Base-by-base conservation (phyloP, 2,329 filamentous ascomycete genomes). In the Aphanocladium album region DNA sequence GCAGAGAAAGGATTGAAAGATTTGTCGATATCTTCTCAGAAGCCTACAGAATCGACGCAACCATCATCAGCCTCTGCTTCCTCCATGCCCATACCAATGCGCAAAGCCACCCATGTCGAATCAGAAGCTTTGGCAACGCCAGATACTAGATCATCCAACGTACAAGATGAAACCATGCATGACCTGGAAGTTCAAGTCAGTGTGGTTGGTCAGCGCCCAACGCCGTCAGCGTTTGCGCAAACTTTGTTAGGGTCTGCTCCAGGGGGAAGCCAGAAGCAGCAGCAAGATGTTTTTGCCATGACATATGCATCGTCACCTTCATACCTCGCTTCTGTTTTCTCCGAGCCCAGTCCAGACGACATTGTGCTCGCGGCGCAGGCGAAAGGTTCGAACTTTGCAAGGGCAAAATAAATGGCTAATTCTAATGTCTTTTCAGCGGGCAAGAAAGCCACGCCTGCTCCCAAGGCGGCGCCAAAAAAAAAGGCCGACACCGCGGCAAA, bases 261-360 rank as follows among this genome's bases (percentile, higher is more conserved):
- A 63, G 68, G 64, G 21, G 62, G 60, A 50, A 62, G 63, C 52
- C 69, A 68, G 61, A 58, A 61, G 64, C 70, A 67, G 33, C 71
- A 65, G 60, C 70, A 68, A 43, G 68, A 74, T 62, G 58, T 73
- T 57, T 76, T 72, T 67, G 69, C 75, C 46, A 74, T 84, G 68
- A 81, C 82, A 56, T 84, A 84, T 62, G 74, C 79, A 66, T 74
- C 75, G 16, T 79, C 79, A 45, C 74, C 80, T 33, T 74, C 77
- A 60, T 80, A 80, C 72, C 70, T 79, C 75, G 70, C 80, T 69
- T 79, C 85, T 70, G 84, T 87, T 62, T 97, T 97, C 77, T 80
- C 88, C 80, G 85, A 86, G 72, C 93, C 93, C 60, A 97, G 93
- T 76, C 93, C 93, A 67, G 93, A 98, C 78, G 93, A 97, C 73